These are phyloP conservation scores for Aspergillus piperis DNA, from an alignment of 2,329 filamentous ascomycete species.

Conservation along the genomic window DNA sequence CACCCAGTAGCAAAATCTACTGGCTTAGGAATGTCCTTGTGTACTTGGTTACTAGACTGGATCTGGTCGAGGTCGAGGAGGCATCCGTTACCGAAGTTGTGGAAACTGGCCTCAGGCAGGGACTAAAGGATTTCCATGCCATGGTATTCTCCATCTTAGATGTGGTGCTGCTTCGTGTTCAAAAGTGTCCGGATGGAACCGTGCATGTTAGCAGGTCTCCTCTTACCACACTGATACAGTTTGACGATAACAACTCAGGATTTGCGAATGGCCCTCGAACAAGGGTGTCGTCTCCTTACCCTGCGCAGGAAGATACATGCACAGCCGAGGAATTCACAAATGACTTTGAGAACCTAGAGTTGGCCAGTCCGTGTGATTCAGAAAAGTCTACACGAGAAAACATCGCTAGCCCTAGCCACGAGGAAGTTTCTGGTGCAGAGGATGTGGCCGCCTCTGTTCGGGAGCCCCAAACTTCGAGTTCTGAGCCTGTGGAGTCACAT, in stretches of 20 bases:
- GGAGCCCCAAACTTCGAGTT: not conserved
- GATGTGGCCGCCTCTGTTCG: not conserved
- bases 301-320: not conserved
- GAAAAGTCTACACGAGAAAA: not conserved
- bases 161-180: conserved; percentile 17
- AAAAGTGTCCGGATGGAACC: not conserved
- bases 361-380: too few relatives aligned
- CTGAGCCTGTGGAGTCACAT: not conserved
- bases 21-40: conserved; percentile 21
- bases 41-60: conserved; percentile 14
- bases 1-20: conserved; percentile 16
- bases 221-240: conserved; percentile 17
- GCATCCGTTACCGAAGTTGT: conserved; percentile 17
- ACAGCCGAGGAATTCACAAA: not conserved
- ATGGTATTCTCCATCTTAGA: conserved; percentile 23
- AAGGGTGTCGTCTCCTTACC: not conserved
- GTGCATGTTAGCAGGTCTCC: conserved; percentile 14
- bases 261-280: conserved; percentile 14
- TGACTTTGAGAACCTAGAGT: too few relatives aligned
- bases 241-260: conserved; percentile 11
- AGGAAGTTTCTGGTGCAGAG: too few relatives aligned
- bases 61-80: conserved; percentile 19
- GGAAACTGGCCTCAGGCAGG: conserved; percentile 16
- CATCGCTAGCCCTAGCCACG: not conserved
- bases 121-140: conserved; percentile 15